Evolutionary conservation across 495 filamentous ascomycete genomes (phyloP).

Genomic region (Penicillium paxilli): DNA sequence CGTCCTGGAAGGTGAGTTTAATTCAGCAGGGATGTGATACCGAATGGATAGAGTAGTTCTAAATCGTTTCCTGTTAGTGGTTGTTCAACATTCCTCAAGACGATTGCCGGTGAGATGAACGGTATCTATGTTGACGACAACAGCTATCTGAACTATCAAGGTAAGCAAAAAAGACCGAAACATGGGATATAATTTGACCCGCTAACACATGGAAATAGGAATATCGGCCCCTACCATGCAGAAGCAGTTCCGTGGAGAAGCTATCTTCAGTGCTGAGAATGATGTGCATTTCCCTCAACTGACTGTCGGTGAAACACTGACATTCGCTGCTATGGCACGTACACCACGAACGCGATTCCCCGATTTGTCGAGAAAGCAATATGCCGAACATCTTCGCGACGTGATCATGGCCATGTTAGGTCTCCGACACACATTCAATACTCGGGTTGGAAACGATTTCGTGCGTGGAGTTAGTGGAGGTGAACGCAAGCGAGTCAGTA

Average conservation of each 20-base stretch:
- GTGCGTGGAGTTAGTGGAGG: conserved; percentile 77
- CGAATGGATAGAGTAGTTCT: too few species aligned
- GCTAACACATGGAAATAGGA: background rate
- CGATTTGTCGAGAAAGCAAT: conserved; percentile 37
- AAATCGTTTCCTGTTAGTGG: background rate
- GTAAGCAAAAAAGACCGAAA: background rate
- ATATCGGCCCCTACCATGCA: background rate
- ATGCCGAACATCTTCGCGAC: conserved; percentile 40
- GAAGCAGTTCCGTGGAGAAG: conserved; percentile 55
- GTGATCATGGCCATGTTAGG: conserved; percentile 60
- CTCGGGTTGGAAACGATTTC: conserved; percentile 63
- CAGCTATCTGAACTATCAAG: background rate
- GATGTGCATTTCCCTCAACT: conserved; percentile 63
- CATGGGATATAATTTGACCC: background rate
- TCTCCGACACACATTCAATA: conserved; percentile 47
- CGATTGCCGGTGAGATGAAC: background rate
- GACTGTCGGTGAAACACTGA: conserved; percentile 60
- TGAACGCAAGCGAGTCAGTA: conserved; percentile 63
- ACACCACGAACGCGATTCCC: conserved; percentile 23
- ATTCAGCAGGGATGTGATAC: too few species aligned
- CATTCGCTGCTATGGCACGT: conserved; percentile 53
- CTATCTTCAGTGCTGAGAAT: conserved; percentile 57
- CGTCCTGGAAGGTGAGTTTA: background rate
- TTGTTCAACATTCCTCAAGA: background rate
- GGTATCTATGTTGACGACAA: background rate